Evolutionary conservation across 345 rosid species (phyloP).

Genomic region (Gossypium bickii): DNA sequence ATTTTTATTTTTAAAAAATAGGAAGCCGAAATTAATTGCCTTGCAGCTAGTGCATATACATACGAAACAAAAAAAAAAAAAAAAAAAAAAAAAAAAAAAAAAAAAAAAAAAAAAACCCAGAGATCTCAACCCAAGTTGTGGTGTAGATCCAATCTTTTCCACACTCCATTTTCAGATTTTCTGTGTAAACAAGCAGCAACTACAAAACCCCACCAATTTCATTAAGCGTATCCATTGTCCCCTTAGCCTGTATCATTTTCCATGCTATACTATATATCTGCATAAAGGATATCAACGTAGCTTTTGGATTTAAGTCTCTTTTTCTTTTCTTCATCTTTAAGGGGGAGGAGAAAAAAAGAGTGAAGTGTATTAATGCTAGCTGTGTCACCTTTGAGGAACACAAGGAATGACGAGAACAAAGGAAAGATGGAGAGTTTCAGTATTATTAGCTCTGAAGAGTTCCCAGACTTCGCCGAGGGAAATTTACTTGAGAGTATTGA

Average conservation of each 20-base stretch:
- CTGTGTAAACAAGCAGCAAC: slow-evolving; percentile 8
- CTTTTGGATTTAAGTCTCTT: not conserved
- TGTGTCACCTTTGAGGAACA: slow-evolving; percentile 47
- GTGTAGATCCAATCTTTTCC: slow-evolving; percentile 34
- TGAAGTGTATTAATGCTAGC: slow-evolving; percentile 57
- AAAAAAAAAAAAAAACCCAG: not conserved
- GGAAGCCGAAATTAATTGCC: not conserved
- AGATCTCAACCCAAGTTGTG: slow-evolving; percentile 45
- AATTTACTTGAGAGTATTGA: slow-evolving; percentile 55
- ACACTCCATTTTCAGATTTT: slow-evolving; percentile 18
- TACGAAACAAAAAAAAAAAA: slow-evolving; percentile 24
- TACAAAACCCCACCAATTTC: slow-evolving; percentile 5
- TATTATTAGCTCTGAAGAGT: slow-evolving; percentile 28
- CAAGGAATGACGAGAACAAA: slow-evolving; percentile 35
- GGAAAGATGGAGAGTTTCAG: slow-evolving; percentile 41
- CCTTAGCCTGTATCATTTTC: slow-evolving; percentile 1
- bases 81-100: slow-evolving; percentile 27
- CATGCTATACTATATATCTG: slow-evolving; percentile 16
- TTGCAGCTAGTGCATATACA: not conserved
- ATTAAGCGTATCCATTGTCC: not conserved
- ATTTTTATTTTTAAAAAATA: no score
- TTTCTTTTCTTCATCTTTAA: not conserved
- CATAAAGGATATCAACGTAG: not conserved
- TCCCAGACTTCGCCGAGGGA: slow-evolving; percentile 48
- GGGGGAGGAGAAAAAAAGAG: not conserved